These are phyloP conservation scores for Amphirosellinia nigrospora DNA, from an alignment of 495 filamentous ascomycete species.

Conservation along the genomic window DNA sequence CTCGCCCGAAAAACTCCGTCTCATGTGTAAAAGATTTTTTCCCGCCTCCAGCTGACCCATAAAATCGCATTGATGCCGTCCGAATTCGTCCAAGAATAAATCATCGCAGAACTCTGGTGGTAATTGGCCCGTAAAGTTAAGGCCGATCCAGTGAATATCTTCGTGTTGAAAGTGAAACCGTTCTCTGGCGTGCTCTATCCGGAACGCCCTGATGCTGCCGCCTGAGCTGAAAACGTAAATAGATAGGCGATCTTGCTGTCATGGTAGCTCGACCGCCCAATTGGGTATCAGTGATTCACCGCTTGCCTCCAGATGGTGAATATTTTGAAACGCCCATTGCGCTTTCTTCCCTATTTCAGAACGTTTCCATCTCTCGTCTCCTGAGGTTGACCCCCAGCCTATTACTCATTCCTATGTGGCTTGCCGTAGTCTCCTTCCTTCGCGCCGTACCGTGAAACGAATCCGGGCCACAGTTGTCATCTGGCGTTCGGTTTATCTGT, in stretches of 20 bases:
- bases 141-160: slow-evolving; percentile 8
- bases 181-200: slow-evolving; percentile 24
- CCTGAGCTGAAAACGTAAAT: slow-evolving; percentile 23
- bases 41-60: slow-evolving; percentile 7
- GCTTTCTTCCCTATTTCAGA: slow-evolving; percentile 10
- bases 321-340: slow-evolving; percentile 9
- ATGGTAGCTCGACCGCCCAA: slow-evolving; percentile 13
- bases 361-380: not conserved
- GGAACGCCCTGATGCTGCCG: slow-evolving; percentile 24
- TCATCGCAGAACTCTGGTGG: slow-evolving; percentile 4
- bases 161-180: slow-evolving; percentile 19
- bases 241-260: slow-evolving; percentile 14
- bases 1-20: slow-evolving; percentile 13
- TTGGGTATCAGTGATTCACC: slow-evolving; percentile 22
- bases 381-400: not conserved
- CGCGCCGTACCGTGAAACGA: not conserved
- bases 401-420: not conserved
- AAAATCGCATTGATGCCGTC: slow-evolving; percentile 8
- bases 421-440: not conserved
- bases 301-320: slow-evolving; percentile 15
- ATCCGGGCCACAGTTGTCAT: not conserved
- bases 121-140: not conserved
- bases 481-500: not conserved
- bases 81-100: slow-evolving; percentile 20
- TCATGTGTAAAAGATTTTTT: not conserved